Percentiles rank a stretch among this genome's conserved stretches.
Evolutionary conservation across 129 eudicot genomes (phyloP).

Genomic region (Heracleum sosnowskyi): DNA sequence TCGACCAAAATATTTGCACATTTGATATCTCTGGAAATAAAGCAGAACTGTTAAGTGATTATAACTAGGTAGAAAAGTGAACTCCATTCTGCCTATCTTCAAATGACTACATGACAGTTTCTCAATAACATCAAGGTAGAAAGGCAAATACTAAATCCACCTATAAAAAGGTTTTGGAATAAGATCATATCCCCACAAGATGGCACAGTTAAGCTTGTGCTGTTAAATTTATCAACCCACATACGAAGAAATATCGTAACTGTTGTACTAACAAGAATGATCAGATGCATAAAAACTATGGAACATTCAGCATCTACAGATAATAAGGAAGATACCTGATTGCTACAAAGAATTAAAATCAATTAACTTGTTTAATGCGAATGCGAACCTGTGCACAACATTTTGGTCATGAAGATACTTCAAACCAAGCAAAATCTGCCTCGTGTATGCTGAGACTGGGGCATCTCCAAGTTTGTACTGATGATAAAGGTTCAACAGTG

Average conservation of each 20-base stretch:
- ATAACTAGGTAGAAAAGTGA: too few relatives aligned
- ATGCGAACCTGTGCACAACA: slow-evolving; percentile 68
- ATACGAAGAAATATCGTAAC: too few relatives aligned
- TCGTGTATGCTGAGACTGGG: slow-evolving; percentile 71
- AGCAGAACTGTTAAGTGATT: background rate
- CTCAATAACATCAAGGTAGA: too few relatives aligned
- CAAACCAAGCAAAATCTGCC: slow-evolving; percentile 81
- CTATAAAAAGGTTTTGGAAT: too few relatives aligned
- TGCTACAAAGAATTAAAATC: background rate
- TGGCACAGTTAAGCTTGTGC: too few relatives aligned
- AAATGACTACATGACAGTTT: too few relatives aligned
- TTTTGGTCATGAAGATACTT: slow-evolving; percentile 63
- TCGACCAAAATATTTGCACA: slow-evolving; percentile 92
- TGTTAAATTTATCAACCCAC: too few relatives aligned
- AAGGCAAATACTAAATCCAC: too few relatives aligned
- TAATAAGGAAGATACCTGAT: background rate
- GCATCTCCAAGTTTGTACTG: slow-evolving; percentile 71
- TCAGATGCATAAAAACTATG: too few relatives aligned
- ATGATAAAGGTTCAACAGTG: slow-evolving; percentile 61
- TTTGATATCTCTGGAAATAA: slow-evolving; percentile 66
- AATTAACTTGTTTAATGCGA: background rate
- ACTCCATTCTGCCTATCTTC: too few relatives aligned
- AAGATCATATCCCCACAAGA: too few relatives aligned
- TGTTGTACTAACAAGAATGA: too few relatives aligned
- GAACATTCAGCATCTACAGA: background rate